Percentiles rank a stretch among this genome's conserved stretches.
phyloP scores from a whole-genome alignment of 1,284 basidiomycete genomes.

The Ganoderma boninense region DNA sequence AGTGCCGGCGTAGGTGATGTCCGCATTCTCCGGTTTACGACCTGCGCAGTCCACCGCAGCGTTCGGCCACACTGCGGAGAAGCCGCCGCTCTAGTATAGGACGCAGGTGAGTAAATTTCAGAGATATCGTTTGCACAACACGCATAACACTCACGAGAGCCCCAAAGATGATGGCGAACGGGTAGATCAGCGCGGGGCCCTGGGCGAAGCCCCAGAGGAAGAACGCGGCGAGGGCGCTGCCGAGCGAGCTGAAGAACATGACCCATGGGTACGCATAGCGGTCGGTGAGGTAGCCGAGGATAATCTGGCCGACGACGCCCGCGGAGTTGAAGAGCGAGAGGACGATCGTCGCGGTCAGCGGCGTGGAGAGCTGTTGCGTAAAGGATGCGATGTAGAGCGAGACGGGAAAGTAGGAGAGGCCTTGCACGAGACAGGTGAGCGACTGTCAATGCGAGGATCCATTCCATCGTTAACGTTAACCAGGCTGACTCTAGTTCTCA shows the following conservation, averaged over 20 bases:
- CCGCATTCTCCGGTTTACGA: conserved; percentile 35
- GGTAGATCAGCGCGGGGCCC: conserved; percentile 36
- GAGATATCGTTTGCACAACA: background rate
- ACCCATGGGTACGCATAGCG: conserved; percentile 40
- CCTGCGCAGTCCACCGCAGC: conserved; percentile 39
- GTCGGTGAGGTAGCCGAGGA: conserved; percentile 39
- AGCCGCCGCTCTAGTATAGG: conserved; percentile 36
- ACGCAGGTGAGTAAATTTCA: background rate
- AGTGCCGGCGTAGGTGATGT: conserved; percentile 37
- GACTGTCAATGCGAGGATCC: conserved; percentile 19
- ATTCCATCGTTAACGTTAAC: background rate
- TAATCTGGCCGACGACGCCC: conserved; percentile 37
- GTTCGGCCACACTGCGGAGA: conserved; percentile 39
- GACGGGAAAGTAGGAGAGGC: conserved; percentile 40
- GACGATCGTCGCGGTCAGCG: conserved; percentile 38
- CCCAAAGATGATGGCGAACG: conserved; percentile 40
- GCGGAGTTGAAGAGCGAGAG: conserved; percentile 41
- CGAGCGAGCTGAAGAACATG: conserved; percentile 35
- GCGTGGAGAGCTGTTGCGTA: conserved; percentile 36
- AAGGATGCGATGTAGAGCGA: conserved; percentile 41
- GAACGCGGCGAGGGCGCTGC: conserved; percentile 39
- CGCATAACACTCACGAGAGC: conserved; percentile 30
- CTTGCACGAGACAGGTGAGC: conserved; percentile 37
- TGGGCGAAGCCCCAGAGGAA: conserved; percentile 41
- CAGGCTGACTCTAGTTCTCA: background rate